phyloP scores from a whole-genome alignment of 1,284 basidiomycete species.

The Ceratobasidium papillatum region DNA sequence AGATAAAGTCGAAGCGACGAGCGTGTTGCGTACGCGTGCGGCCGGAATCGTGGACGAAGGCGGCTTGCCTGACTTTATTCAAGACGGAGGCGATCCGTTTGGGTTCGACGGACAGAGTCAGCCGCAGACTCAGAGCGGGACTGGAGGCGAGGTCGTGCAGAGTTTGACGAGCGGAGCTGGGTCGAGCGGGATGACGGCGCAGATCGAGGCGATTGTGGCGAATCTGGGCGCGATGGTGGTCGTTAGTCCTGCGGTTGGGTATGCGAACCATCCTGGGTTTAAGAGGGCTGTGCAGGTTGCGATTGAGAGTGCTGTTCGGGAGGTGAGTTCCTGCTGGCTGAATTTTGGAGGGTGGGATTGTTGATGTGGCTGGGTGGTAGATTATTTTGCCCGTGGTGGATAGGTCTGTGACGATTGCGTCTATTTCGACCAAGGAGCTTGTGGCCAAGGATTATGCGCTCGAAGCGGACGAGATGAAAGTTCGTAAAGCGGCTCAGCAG shows the following conservation, averaged over 20 bases:
- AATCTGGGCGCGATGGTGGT: conserved; percentile 77
- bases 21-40: conserved; percentile 69
- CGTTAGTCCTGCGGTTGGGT: conserved; percentile 76
- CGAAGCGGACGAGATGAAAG: conserved; percentile 89
- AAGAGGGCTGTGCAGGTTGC: conserved; percentile 93
- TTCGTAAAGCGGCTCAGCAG: conserved; percentile 91
- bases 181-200: conserved; percentile 51
- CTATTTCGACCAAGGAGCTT: conserved; percentile 95
- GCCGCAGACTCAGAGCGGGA: background rate
- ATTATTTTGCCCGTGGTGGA: conserved; percentile 98
- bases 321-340: conserved; percentile 61
- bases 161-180: conserved; percentile 11
- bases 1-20: conserved; percentile 85
- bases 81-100: conserved; percentile 61
- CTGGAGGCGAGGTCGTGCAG: conserved; percentile 1
- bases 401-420: conserved; percentile 98
- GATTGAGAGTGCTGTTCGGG: conserved; percentile 93
- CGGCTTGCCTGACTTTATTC: conserved; percentile 75
- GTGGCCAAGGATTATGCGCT: conserved; percentile 97
- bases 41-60: conserved; percentile 47
- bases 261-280: conserved; percentile 83
- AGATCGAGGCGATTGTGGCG: conserved; percentile 82
- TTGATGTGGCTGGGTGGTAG: conserved; percentile 52
- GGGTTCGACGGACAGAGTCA: conserved; percentile 14
- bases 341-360: background rate